phyloP scores from a whole-genome alignment of 306 rosid species.

The Prunus mume region DNA sequence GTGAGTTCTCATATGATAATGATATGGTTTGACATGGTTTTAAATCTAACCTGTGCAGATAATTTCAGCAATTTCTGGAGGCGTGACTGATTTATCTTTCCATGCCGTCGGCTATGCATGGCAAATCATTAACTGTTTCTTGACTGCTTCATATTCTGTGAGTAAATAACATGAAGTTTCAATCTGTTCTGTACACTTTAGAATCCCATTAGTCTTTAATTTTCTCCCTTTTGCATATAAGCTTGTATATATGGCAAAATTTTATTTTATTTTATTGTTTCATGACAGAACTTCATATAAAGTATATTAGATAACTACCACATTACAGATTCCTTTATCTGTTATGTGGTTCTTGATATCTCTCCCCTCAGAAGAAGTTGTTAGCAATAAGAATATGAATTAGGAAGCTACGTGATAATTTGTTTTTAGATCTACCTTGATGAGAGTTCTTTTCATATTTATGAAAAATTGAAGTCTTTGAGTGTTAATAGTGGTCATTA shows the following conservation, averaged over 20 bases:
- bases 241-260: not conserved
- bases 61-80: conserved; percentile 93
- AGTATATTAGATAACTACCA: too few relatives aligned
- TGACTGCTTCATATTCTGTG: conserved; percentile 98
- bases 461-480: not conserved
- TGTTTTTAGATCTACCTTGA: not conserved
- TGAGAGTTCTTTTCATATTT: not conserved
- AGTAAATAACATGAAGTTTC: conserved; percentile 38
- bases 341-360: not conserved
- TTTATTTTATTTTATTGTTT: not conserved
- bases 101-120: conserved; percentile 81
- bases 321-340: not conserved
- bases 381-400: not conserved
- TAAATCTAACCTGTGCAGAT: conserved; percentile 55
- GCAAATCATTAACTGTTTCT: conserved; percentile 88
- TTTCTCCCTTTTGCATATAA: not conserved
- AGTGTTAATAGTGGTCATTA: not conserved
- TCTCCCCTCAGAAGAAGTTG: not conserved
- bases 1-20: not conserved
- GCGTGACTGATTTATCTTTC: conserved; percentile 83
- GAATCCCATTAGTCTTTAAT: not conserved
- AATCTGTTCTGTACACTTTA: not conserved
- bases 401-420: not conserved
- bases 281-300: not conserved
- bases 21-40: not conserved